Evolutionary conservation across 306 rosid species (phyloP), one percentile per base, ranked within the genome.

Genomic region (Lupinus albus): DNA sequence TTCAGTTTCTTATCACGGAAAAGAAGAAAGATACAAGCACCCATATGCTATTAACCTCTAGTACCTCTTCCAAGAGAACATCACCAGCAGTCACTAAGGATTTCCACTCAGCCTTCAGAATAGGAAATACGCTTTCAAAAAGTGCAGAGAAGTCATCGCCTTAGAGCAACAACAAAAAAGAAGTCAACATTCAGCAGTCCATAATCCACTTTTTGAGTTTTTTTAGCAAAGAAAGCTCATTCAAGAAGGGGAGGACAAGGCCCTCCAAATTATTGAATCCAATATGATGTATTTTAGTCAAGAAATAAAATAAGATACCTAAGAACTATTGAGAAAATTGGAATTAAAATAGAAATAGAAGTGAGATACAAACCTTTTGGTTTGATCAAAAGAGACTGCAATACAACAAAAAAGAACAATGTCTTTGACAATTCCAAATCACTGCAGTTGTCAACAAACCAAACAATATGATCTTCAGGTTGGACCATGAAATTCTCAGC

Each of bases 41-140:
- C 5, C 16, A 62, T 12, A 48, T 14, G 53, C 48, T 2, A 61
- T 30, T 32, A 14, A 69, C 12, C 58, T 41, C 57, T 17, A 61
- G 39, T 79, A 89, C 98, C 96, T 86, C 90, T 51, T 82, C 84
- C 70, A 74, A 45, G 14, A 70, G 63, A 78, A 61, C 73, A 76
- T 83, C 82, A 46, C 75, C 80, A 10, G 48, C 13, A 28, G 85
- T 78, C 68, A 77, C 84, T 45, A 71, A 61, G 7, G 81, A 77
- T 70, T 83, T 87, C 94, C 93, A 89, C 74, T 93, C 96, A 44
- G 78, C 63, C 85, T 86, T 93, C 71, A 93, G 65, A 54, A 85
- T 11, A 51, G 91, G 90, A 71, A 69, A 86, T 61, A 62, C 18
- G 67, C 49, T 66, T 78, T 86, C 85, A 76, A 89, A 84, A 44